Percentiles rank a stretch among this genome's conserved stretches.
Evolutionary conservation across 352 stramenopile species (phyloP).

Genomic region (Globisporangium parvum): DNA sequence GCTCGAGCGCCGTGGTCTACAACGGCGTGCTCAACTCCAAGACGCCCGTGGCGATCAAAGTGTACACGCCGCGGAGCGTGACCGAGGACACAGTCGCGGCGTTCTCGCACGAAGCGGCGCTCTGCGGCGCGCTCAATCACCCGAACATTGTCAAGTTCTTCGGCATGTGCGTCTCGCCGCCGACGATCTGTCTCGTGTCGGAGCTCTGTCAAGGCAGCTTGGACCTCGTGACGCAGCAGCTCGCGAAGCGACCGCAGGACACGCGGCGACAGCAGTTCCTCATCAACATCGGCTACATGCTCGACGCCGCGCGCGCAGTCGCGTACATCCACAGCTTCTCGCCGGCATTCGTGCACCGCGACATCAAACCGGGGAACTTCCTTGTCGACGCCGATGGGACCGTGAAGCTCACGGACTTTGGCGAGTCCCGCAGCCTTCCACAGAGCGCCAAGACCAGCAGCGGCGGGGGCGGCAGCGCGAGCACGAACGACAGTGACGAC

Average conservation of each 20-base stretch:
- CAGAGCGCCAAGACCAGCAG: conserved; percentile 6
- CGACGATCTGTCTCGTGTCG: conserved; percentile 44
- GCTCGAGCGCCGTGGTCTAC: conserved; percentile 40
- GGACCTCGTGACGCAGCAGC: conserved; percentile 13
- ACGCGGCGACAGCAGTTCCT: conserved; percentile 21
- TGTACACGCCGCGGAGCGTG: conserved; percentile 53
- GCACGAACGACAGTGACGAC: neutral
- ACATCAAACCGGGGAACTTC: conserved; percentile 63
- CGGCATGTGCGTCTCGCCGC: conserved; percentile 68
- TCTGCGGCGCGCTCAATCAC: conserved; percentile 26
- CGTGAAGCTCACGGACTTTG: conserved; percentile 21
- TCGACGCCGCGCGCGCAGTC: conserved; percentile 35
- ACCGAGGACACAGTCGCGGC: conserved; percentile 30
- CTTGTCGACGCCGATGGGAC: conserved; percentile 20
- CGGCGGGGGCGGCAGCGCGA: neutral
- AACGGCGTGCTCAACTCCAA: conserved; percentile 27
- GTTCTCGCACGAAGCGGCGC: conserved; percentile 40
- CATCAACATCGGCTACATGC: conserved; percentile 32
- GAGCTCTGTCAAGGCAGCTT: conserved; percentile 48
- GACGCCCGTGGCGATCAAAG: conserved; percentile 42
- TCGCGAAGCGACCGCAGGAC: conserved; percentile 8
- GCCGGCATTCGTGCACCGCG: conserved; percentile 40
- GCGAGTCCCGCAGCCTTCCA: conserved; percentile 25
- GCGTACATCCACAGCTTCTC: conserved; percentile 50
- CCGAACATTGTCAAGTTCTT: conserved; percentile 81